Base-by-base conservation (phyloP, 176 grass and related monocot species). In the Hordeum vulgare region DNA sequence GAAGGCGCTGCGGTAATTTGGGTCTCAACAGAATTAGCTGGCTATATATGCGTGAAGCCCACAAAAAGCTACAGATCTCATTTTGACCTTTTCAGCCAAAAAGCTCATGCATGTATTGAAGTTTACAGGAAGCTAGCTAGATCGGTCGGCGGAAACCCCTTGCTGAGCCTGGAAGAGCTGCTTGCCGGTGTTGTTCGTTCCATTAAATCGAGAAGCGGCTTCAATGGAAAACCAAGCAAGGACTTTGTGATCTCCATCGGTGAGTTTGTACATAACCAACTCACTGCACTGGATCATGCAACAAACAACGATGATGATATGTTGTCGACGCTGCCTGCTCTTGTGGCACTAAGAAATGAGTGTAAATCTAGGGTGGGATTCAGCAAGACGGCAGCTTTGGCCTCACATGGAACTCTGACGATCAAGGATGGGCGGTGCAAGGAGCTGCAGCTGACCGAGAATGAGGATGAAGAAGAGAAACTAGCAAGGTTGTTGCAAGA, bases 1-100 rank as follows among this genome's bases (percentile, higher is more conserved):
- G 96, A 98, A 91, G 96, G 92, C 25, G 88, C 28, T 34, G 81
- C 87, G 12, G 77, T 90, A 33, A 80, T 93, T 78, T 98, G 96
- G 96, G 60, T 98, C 35, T 93, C 90, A 78, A 98, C 96, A 74
- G 96, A 98, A 91, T 40, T 86, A 83, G 93, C 93, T 77, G 96
- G 93, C 34, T 98, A 98, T 40, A 93, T 93, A 86, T 98, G 93
- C 85, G 90, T 94, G 78, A 98, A 95, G 65, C 91, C 96, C 57
- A 79, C 91, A 66, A 79, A 57, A 60, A 88, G 26, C 61, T 98
- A 98, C 88, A 98, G 80, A 73, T 88, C 85, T 41, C 86, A 91
- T 80, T 98, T 90, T 78, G 93, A 91, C 26, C 76, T 81, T 95
- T 81, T 90, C 88, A 82, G 87, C 14, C 11, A 91, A 61, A 98